A percentile compares a stretch with the other conserved stretches of the same genome.
Evolutionary conservation across 2,329 filamentous ascomycete species (phyloP).

Genomic region (Dactylellina leptospora): DNA sequence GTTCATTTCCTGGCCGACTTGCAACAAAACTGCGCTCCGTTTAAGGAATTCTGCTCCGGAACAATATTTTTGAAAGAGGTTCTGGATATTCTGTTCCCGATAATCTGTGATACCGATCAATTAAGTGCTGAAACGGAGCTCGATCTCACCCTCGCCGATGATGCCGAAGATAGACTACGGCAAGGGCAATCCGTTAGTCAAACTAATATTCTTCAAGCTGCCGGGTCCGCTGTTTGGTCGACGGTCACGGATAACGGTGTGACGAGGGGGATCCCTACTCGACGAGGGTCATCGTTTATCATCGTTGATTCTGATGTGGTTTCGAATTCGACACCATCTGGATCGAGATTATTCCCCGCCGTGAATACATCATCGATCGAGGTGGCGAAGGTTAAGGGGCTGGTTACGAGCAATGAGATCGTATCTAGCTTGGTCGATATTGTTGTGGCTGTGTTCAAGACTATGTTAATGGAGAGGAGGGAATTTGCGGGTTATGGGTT

Average conservation of each 20-base stretch:
- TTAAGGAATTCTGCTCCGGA: slow-evolving; percentile 80
- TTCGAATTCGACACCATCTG: slow-evolving; percentile 29
- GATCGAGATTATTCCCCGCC: slow-evolving; percentile 48
- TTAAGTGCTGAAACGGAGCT: slow-evolving; percentile 86
- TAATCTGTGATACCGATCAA: slow-evolving; percentile 84
- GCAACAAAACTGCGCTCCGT: slow-evolving; percentile 77
- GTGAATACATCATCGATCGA: slow-evolving; percentile 60
- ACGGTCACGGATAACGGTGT: slow-evolving; percentile 49
- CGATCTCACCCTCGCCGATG: slow-evolving; percentile 76
- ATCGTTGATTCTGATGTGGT: slow-evolving; percentile 66
- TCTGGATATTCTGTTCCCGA: slow-evolving; percentile 81
- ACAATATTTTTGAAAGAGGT: slow-evolving; percentile 85
- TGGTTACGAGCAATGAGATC: slow-evolving; percentile 30
- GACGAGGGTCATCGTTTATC: slow-evolving; percentile 86
- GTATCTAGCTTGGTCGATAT: slow-evolving; percentile 78
- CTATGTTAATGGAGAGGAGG: slow-evolving; percentile 84
- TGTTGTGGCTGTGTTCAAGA: slow-evolving; percentile 79
- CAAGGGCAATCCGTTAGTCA: slow-evolving; percentile 64
- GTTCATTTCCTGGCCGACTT: slow-evolving; percentile 81
- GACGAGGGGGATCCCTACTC: slow-evolving; percentile 56
- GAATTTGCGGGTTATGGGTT: slow-evolving; percentile 89
- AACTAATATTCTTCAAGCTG: slow-evolving; percentile 58
- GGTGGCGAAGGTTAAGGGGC: slow-evolving; percentile 70
- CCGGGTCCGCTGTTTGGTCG: slow-evolving; percentile 50
- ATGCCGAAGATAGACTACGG: slow-evolving; percentile 75